Evolutionary conservation across 2,329 filamentous ascomycete genomes (phyloP).

Genomic region (Stachybotrys elegans): DNA sequence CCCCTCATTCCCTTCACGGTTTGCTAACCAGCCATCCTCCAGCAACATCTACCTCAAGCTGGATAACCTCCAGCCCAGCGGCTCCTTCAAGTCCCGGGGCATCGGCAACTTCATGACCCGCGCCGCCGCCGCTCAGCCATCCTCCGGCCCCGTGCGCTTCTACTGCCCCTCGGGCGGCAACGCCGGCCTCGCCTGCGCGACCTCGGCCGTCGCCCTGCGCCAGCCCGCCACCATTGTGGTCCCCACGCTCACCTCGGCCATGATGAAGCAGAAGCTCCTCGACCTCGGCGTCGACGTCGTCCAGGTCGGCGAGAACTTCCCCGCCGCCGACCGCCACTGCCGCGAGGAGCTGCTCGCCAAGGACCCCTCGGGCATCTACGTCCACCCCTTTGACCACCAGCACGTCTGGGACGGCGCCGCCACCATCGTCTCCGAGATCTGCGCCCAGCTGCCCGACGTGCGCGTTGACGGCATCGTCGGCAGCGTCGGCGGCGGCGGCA

Average conservation of each 20-base stretch:
- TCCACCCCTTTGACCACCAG: slow-evolving; percentile 65
- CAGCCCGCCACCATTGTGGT: slow-evolving; percentile 72
- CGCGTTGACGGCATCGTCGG: slow-evolving; percentile 68
- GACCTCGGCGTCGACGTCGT: slow-evolving; percentile 66
- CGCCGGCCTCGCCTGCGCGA: slow-evolving; percentile 76
- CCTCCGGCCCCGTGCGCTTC: slow-evolving; percentile 53
- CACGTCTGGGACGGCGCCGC: slow-evolving; percentile 63
- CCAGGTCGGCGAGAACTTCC: slow-evolving; percentile 62
- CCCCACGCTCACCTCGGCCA: slow-evolving; percentile 56
- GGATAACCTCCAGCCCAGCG: slow-evolving; percentile 77
- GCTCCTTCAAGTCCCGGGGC: slow-evolving; percentile 80
- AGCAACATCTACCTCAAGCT: slow-evolving; percentile 81
- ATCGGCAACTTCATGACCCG: slow-evolving; percentile 64
- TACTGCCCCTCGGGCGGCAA: slow-evolving; percentile 80
- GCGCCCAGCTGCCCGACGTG: slow-evolving; percentile 32
- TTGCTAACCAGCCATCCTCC: slow-evolving; percentile 2
- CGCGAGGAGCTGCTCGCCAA: slow-evolving; percentile 49
- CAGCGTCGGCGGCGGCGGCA: slow-evolving; percentile 74
- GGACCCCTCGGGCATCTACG: slow-evolving; percentile 54
- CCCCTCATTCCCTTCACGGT: not conserved
- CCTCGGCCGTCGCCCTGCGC: slow-evolving; percentile 59
- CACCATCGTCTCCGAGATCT: slow-evolving; percentile 50
- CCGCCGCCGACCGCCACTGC: slow-evolving; percentile 64
- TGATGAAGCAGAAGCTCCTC: slow-evolving; percentile 68
- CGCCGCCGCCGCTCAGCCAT: slow-evolving; percentile 22